A percentile compares a stretch with the other conserved stretches of the same genome.
These are phyloP conservation scores for Phytophthora meadii DNA, from an alignment of 352 stramenopile genomes.

Conservation along the genomic window DNA sequence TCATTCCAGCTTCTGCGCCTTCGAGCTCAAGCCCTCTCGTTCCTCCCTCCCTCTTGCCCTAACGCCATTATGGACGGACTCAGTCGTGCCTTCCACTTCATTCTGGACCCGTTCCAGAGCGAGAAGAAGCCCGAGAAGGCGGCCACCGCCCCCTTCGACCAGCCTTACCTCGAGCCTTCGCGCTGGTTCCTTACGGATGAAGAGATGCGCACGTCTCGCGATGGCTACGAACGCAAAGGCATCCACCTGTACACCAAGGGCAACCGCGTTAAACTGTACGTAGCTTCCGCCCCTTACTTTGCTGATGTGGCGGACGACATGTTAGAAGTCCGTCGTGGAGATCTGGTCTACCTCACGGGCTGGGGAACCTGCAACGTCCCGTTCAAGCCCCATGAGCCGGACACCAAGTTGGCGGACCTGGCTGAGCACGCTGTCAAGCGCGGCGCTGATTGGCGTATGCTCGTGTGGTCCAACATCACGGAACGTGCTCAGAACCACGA, in stretches of 20 bases:
- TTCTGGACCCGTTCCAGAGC: slow-evolving; percentile 43
- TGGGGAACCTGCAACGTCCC: slow-evolving; percentile 72
- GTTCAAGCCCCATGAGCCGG: slow-evolving; percentile 51
- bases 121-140: slow-evolving; percentile 36
- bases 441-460: slow-evolving; percentile 40
- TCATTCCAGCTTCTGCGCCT: slow-evolving; percentile 25
- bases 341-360: slow-evolving; percentile 61
- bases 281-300: slow-evolving; percentile 58
- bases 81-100: slow-evolving; percentile 44
- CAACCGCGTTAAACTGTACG: slow-evolving; percentile 65
- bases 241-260: slow-evolving; percentile 54
- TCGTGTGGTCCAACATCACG: slow-evolving; percentile 73
- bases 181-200: slow-evolving; percentile 69
- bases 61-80: slow-evolving; percentile 26
- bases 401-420: slow-evolving; percentile 48
- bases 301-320: slow-evolving; percentile 57
- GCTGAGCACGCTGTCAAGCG: slow-evolving; percentile 45
- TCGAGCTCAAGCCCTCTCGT: slow-evolving; percentile 10
- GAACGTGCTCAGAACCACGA: slow-evolving; percentile 62
- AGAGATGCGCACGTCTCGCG: slow-evolving; percentile 59
- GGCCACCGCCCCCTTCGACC: slow-evolving; percentile 43
- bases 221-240: slow-evolving; percentile 47
- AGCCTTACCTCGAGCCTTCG: slow-evolving; percentile 56
- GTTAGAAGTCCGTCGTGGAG: slow-evolving; percentile 24
- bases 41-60: not conserved